phyloP scores from a whole-genome alignment of 306 rosid genomes.

The Quercus suber region DNA sequence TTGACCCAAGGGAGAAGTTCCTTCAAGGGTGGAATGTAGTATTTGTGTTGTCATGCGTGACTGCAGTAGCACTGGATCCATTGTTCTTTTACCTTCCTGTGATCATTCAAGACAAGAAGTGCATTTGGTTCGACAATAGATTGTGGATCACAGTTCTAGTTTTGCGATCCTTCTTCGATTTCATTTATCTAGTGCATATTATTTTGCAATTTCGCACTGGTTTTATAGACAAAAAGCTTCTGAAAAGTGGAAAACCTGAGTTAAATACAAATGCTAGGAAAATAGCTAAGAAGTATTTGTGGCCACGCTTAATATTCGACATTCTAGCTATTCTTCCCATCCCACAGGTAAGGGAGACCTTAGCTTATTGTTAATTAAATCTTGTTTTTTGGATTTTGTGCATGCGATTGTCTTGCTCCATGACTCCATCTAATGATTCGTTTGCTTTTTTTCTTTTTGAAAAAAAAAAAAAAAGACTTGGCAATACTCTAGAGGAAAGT shows the following conservation, averaged over 20 bases:
- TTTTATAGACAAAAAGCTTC: constrained; percentile 67
- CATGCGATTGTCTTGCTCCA: too few relatives aligned
- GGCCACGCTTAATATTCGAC: constrained; percentile 80
- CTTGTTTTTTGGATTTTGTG: too few relatives aligned
- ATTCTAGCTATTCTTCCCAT: constrained; percentile 94
- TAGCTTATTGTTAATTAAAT: too few relatives aligned
- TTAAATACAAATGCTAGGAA: constrained; percentile 80
- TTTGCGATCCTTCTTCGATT: constrained; percentile 79
- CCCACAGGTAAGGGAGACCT: constrained; percentile 58
- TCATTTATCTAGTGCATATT: constrained; percentile 75
- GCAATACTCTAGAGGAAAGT: too few relatives aligned
- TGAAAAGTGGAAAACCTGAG: constrained; percentile 82
- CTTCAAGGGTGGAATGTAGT: constrained; percentile 93
- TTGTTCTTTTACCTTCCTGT: constrained; percentile 85
- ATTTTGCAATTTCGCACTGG: constrained; percentile 88
- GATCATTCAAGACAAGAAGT: constrained; percentile 56
- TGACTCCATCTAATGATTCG: too few relatives aligned
- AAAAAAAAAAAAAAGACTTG: too few relatives aligned
- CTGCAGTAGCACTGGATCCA: constrained; percentile 89
- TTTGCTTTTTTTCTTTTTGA: too few relatives aligned
- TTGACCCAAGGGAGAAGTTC: constrained; percentile 88
- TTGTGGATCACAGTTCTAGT: constrained; percentile 72
- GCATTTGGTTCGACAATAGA: constrained; percentile 62
- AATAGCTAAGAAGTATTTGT: constrained; percentile 78
- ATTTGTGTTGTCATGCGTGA: constrained; percentile 73